A percentile compares a stretch with the other conserved stretches of the same genome.
phyloP scores from a whole-genome alignment of 1,284 basidiomycete species.

The Trichosporon sp. region DNA sequence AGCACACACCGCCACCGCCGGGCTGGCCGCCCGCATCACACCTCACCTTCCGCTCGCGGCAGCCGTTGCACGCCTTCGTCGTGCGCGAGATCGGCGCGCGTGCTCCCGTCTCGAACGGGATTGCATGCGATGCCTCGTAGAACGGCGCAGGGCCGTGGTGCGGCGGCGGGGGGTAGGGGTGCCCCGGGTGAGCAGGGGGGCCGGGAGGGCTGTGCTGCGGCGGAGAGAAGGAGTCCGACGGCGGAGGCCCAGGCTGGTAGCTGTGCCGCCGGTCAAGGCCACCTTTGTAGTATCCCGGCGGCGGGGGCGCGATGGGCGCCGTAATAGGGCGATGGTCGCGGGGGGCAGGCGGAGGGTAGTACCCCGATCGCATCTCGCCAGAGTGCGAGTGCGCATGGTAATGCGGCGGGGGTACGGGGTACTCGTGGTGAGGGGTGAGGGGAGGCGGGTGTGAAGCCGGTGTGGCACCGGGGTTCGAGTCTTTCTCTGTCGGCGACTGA shows the following conservation, averaged over 20 bases:
- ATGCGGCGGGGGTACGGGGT: not conserved
- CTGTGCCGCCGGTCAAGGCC: not conserved
- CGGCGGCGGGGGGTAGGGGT: not conserved
- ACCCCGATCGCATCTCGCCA: not conserved
- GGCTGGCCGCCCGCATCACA: slow-evolving; percentile 44
- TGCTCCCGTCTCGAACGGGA: slow-evolving; percentile 19
- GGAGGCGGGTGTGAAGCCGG: not conserved
- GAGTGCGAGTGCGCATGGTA: not conserved
- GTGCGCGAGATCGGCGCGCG: slow-evolving; percentile 44
- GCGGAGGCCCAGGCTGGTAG: slow-evolving; percentile 1
- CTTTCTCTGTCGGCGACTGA: not conserved
- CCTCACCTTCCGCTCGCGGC: slow-evolving; percentile 43
- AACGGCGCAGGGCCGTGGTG: not conserved
- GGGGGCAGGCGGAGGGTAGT: not conserved
- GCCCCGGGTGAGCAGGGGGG: not conserved
- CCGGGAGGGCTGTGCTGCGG: not conserved
- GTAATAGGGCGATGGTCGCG: slow-evolving; percentile 1
- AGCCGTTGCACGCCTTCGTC: slow-evolving; percentile 46
- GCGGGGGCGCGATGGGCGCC: not conserved
- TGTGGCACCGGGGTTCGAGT: not conserved
- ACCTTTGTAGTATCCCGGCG: not conserved
- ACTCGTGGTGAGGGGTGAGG: not conserved
- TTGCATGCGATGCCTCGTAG: slow-evolving; percentile 4
- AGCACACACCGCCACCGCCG: slow-evolving; percentile 30
- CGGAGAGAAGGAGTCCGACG: not conserved